phyloP scores from a whole-genome alignment of 2,329 filamentous ascomycete genomes.

The Aureobasidium pullulans region DNA sequence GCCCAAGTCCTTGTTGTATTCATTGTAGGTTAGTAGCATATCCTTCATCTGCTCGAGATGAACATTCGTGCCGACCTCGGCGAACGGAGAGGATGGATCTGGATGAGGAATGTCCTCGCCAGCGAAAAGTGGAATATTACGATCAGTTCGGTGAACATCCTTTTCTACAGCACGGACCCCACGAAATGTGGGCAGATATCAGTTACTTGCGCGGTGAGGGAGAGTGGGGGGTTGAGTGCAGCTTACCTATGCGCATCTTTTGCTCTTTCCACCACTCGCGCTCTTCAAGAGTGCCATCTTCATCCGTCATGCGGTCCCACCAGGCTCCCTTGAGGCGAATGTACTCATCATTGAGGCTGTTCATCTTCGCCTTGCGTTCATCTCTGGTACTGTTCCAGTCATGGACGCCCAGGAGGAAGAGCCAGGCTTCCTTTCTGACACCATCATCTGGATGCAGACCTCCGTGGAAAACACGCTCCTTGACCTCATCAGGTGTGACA shows the following conservation, averaged over 20 bases:
- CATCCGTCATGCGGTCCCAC: conserved; percentile 90
- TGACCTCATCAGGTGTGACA: conserved; percentile 83
- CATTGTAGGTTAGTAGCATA: conserved; percentile 97
- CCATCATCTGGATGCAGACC: conserved; percentile 83
- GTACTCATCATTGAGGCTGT: conserved; percentile 85
- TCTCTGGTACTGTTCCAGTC: conserved; percentile 87
- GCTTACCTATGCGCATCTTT: conserved; percentile 80
- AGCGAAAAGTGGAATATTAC: conserved; percentile 87
- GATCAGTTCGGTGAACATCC: conserved; percentile 94
- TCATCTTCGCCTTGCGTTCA: conserved; percentile 74
- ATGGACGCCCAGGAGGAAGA: conserved; percentile 85
- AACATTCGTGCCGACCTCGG: conserved; percentile 87
- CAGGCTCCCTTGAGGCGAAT: conserved; percentile 87
- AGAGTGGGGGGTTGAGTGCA: background rate
- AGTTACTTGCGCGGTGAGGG: conserved; percentile 25
- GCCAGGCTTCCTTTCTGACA: conserved; percentile 92
- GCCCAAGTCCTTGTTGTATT: conserved; percentile 90
- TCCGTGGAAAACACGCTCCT: conserved; percentile 94
- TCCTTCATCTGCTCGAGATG: conserved; percentile 99
- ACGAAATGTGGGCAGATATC: conserved; percentile 45
- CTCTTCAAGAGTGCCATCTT: conserved; percentile 69
- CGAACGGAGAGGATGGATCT: conserved; percentile 91
- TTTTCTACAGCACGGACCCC: conserved; percentile 67
- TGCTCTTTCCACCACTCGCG: conserved; percentile 98
- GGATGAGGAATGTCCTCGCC: conserved; percentile 96